Base-by-base conservation (phyloP, 1,284 basidiomycete genomes). In the Fomitopsis pinicola region DNA sequence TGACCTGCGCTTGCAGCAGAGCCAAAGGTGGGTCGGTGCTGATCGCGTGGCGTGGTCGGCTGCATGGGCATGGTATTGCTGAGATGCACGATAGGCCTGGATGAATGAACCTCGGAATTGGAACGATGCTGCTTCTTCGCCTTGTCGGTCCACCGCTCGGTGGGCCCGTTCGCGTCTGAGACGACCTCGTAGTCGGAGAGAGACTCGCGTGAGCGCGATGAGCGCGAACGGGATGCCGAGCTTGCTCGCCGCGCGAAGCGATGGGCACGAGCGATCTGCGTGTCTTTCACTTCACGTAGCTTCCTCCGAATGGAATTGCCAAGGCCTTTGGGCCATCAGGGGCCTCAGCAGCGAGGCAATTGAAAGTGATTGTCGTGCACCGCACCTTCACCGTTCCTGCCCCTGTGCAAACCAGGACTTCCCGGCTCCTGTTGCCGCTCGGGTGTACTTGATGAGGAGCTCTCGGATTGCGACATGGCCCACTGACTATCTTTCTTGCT, bases 251-350 rank as follows among this genome's bases (percentile, higher is more conserved):
- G 62, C 22, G 40, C 67, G 60, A 70, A 70, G 62, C 66, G 67
- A 40, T 66, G 66, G 40, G 65, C 55, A 52, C 67, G 68, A 19
- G 69, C 66, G 33, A 70, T 66, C 54, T 59, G 61, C 58, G 65
- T 65, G 30, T 68, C 69, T 60, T 63, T 67, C 42, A 73, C 69
- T 55, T 70, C 69, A 52, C 59, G 65, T 45, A 74, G 55, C 62
- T 60, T 73, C 35, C 71, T 65, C 58, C 69, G 67, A 9, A 73
- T 69, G 40, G 68, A 70, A 55, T 69, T 68, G 10, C 69, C 68
- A 28, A 73, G 42, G 1, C 68, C 66, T 60, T 38, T 22, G 19
- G 35, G 9, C 7, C 48, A 15, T 17, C 36, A 35, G 28, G 17
- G 14, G n/a, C 22, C n/a, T 10, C 30, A 33, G 26, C 46, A 12